Evolutionary conservation across 2,329 filamentous ascomycete genomes (phyloP).

Genomic region (Aspergillus vadensis): DNA sequence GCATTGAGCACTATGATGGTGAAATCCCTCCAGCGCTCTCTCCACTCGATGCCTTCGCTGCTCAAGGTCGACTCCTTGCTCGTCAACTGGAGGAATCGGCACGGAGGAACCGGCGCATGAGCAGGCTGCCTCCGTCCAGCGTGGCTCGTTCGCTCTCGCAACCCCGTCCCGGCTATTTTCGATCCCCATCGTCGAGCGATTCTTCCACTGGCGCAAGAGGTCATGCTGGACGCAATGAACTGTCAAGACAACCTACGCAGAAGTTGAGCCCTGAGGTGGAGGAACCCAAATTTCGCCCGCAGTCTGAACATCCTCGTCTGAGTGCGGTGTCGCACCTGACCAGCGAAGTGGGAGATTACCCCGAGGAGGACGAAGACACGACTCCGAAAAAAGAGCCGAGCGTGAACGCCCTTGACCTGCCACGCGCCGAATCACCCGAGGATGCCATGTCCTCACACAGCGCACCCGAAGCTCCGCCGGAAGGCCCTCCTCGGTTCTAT

Average conservation of each 20-base stretch:
- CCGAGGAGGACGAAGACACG: slow-evolving; percentile 38
- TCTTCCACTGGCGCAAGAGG: slow-evolving; percentile 21
- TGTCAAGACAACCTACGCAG: slow-evolving; percentile 44
- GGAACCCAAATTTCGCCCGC: slow-evolving; percentile 58
- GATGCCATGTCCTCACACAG: slow-evolving; percentile 23
- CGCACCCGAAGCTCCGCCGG: slow-evolving; percentile 18
- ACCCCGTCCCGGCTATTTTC: slow-evolving; percentile 78
- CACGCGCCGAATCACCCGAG: slow-evolving; percentile 38
- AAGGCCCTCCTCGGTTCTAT: slow-evolving; percentile 25
- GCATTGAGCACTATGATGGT: slow-evolving; percentile 70
- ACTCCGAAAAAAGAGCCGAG: slow-evolving; percentile 28
- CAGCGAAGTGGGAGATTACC: slow-evolving; percentile 23
- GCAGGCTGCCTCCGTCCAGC: slow-evolving; percentile 79
- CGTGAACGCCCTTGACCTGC: slow-evolving; percentile 27
- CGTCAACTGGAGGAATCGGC: slow-evolving; percentile 81
- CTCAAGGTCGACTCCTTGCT: slow-evolving; percentile 85
- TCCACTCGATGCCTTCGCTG: slow-evolving; percentile 90
- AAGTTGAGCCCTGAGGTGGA: slow-evolving; percentile 42
- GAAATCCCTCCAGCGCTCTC: slow-evolving; percentile 84
- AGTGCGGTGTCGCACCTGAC: slow-evolving; percentile 57
- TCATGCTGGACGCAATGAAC: slow-evolving; percentile 16
- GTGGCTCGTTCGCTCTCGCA: slow-evolving; percentile 79
- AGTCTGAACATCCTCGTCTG: slow-evolving; percentile 74
- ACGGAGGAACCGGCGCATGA: slow-evolving; percentile 75
- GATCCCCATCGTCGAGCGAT: slow-evolving; percentile 68